Evolutionary conservation across 805 yeast species (phyloP), one percentile per base, ranked within the genome.

Genomic region (Starmerella apicola): DNA sequence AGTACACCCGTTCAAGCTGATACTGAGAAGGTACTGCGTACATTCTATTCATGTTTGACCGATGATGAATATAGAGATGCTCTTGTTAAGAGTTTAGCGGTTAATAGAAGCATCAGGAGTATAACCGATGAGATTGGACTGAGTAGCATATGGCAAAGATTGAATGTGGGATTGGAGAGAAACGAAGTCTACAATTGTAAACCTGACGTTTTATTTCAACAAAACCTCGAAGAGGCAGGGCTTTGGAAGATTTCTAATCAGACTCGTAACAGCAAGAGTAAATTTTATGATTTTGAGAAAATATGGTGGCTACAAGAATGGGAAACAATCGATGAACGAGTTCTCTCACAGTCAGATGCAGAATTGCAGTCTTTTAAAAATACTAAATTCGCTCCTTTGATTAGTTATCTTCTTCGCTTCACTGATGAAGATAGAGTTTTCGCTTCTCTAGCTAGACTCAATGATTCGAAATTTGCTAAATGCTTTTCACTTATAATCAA

Each of bases 301-400:
- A 71, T 76, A 1, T 78, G 95, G 84, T 80, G 80, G 52, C 58
- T 86, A 30, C 71, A 69, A 32, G 71, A 72, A 36, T 86, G 96
- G 96, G 79, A 78, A 39, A 25, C 29, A 3, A 31, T 37, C 9
- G 15, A 20, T 5, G 22, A 20, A 4, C 22, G n/a, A n/a, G n/a
- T n/a, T n/a, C n/a, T n/a, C n/a, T n/a, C n/a, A n/a, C n/a, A n/a
- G n/a, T n/a, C n/a, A n/a, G n/a, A n/a, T n/a, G 66, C 76, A 1
- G 54, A 52, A 2, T 47, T 43, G 0, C 54, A 68, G 32, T 60
- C 65, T 2, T 83, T 78, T 52, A 61, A 64, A 3, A 54, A 72
- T 1, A 59, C 80, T 8, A n/a, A 17, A 7, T 44, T 76, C 72
- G 47, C 37, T 4, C 18, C 24, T 2, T 25, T 28, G 3, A 22